These are phyloP conservation scores for Whalleya microplaca DNA, from an alignment of 2,329 filamentous ascomycete genomes.

Conservation along the genomic window DNA sequence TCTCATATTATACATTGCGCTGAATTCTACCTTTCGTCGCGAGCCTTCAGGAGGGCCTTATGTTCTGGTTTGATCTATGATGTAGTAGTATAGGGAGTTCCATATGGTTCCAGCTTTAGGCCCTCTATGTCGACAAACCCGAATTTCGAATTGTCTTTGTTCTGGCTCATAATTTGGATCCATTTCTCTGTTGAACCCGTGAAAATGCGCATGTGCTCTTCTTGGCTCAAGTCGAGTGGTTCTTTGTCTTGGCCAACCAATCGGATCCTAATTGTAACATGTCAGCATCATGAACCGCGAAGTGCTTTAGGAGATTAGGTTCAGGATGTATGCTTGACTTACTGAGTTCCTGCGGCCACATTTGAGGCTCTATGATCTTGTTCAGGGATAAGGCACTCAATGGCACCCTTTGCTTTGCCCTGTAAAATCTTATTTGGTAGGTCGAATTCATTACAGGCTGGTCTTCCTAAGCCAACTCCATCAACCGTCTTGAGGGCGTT, in stretches of 20 bases:
- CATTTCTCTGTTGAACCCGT: conserved; percentile 36
- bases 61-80: neutral
- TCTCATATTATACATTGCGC: too few relatives aligned
- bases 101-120: conserved; percentile 38
- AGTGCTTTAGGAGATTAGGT: rapidly evolving
- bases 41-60: too few relatives aligned
- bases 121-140: conserved; percentile 39
- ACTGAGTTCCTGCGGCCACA: conserved; percentile 39
- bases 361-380: conserved; percentile 50
- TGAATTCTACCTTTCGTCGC: too few relatives aligned
- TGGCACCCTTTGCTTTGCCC: conserved; percentile 50
- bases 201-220: conserved; percentile 38
- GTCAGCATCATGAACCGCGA: neutral
- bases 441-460: conserved; percentile 39
- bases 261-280: conserved; percentile 30
- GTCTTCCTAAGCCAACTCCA: conserved; percentile 59
- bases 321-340: too few relatives aligned
- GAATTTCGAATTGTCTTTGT: conserved; percentile 37
- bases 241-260: conserved; percentile 39
- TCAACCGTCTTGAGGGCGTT: conserved; percentile 60
- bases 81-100: conserved; percentile 27
- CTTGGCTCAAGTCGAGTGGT: conserved; percentile 37
- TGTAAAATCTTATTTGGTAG: conserved; percentile 38
- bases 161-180: conserved; percentile 35
- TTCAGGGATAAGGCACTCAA: conserved; percentile 51